Evolutionary conservation across 208 protist species (phyloP).

Genomic region (Kentomonas sorsogonicus): DNA sequence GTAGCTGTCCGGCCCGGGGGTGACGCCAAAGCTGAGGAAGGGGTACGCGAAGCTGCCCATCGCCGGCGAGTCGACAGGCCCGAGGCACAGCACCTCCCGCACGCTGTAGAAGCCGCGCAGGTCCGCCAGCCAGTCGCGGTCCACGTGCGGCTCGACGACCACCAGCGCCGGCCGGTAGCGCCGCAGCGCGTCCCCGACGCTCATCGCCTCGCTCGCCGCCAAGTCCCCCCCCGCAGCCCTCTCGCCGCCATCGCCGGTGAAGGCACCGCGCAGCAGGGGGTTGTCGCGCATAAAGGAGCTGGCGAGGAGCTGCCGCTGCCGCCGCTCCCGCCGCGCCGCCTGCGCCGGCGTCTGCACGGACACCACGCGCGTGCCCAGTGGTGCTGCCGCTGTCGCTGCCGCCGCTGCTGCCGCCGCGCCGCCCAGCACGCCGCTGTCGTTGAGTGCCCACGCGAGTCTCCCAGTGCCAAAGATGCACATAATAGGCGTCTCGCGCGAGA

Average conservation of each 20-base stretch:
- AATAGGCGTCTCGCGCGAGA: slow-evolving; percentile 38
- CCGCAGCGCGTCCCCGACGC: slow-evolving; percentile 52
- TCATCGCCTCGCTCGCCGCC: slow-evolving; percentile 52
- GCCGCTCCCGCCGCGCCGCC: slow-evolving; percentile 20
- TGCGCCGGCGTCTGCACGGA: slow-evolving; percentile 45
- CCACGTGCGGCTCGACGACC: slow-evolving; percentile 70
- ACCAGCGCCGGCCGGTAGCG: slow-evolving; percentile 53
- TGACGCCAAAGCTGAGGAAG: slow-evolving; percentile 65
- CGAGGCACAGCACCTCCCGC: slow-evolving; percentile 57
- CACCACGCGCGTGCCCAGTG: slow-evolving; percentile 22
- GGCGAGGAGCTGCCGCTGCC: slow-evolving; percentile 3
- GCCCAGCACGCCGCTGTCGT: slow-evolving; percentile 31
- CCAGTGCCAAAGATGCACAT: slow-evolving; percentile 70
- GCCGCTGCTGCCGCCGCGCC: not conserved
- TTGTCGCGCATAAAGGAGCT: slow-evolving; percentile 13
- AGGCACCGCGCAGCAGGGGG: slow-evolving; percentile 16
- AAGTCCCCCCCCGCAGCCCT: slow-evolving; percentile 20
- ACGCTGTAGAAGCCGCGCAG: slow-evolving; percentile 66
- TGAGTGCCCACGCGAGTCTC: slow-evolving; percentile 50
- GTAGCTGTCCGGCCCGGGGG: slow-evolving; percentile 62
- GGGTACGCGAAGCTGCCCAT: slow-evolving; percentile 70
- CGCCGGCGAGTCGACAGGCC: slow-evolving; percentile 60
- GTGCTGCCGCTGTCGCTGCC: too few relatives aligned
- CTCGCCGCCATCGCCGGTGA: slow-evolving; percentile 15
- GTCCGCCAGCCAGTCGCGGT: slow-evolving; percentile 59